Percentiles rank a stretch among this genome's conserved stretches.
Evolutionary conservation across 2,329 filamentous ascomycete genomes (phyloP).

Genomic region (Colletotrichum truncatum): DNA sequence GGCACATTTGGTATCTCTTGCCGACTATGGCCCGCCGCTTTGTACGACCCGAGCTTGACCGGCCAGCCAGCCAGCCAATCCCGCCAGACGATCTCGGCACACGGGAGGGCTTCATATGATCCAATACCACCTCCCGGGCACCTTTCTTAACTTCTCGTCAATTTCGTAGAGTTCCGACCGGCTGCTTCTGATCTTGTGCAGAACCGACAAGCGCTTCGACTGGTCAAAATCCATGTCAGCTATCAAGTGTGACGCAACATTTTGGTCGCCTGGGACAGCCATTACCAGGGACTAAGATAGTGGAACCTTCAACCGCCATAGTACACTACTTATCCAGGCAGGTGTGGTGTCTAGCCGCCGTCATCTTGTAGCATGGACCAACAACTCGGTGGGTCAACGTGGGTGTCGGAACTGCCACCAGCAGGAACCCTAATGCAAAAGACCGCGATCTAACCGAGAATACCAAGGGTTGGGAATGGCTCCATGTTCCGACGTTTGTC

Average conservation of each 20-base stretch:
- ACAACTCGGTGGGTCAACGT: background rate
- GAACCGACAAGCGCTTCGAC: background rate
- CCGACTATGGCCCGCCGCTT: slow-evolving; percentile 7
- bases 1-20: background rate
- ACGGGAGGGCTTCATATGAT: background rate
- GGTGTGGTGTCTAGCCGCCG: slow-evolving; percentile 5
- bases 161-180: background rate
- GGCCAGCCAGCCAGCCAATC: background rate
- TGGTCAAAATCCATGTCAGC: background rate
- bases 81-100: background rate
- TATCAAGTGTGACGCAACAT: slow-evolving; percentile 15
- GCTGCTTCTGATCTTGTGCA: background rate
- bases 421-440: slow-evolving; percentile 22
- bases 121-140: background rate
- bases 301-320: slow-evolving; percentile 9
- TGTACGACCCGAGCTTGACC: slow-evolving; percentile 3
- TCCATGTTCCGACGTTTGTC: background rate
- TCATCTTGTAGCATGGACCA: slow-evolving; percentile 22
- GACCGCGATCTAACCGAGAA: slow-evolving; percentile 6
- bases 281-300: slow-evolving; percentile 6
- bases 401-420: slow-evolving; percentile 12
- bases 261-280: background rate
- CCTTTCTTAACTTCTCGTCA: background rate
- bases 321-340: background rate
- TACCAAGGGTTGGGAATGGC: slow-evolving; percentile 5